Base-by-base conservation (phyloP, 2,329 filamentous ascomycete genomes). In the Pseudogymnoascus verrucosus region DNA sequence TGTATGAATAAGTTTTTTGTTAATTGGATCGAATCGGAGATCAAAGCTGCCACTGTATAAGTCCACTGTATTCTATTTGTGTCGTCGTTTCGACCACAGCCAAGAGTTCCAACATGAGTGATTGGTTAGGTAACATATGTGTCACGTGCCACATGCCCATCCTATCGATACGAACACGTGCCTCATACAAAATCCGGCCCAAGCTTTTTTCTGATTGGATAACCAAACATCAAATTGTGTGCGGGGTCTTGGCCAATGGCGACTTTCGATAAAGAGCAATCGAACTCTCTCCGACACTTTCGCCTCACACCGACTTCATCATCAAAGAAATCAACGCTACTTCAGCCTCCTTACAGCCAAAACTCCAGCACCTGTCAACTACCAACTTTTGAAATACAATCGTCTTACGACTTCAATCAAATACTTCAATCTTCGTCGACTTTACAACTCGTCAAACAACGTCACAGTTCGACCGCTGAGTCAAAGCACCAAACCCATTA, bases 121-220 rank as follows among this genome's bases (percentile, higher is more conserved):
- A 57, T 57, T 57, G 51, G 34, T 57, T 57, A n/a, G 51, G 51
- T 34, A 57, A 34, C 10, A 31, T 5, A 14, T 7, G 88, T 12
- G 88, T 89, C 61, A 57, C 51, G 51, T 57, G 51, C 26, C 51
- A 34, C 14, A 19, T 57, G 16, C 51, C 12, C 2, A 14, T 31
- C 51, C 79, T 82, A 69, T 77, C 81, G 66, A 76, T 80, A 14
- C 63, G 67, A 54, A 75, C 76, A 57, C 51, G 28, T 57, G 51
- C 28, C n/a, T 34, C 28, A 12, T 16, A 57, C 28, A 57, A 57
- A 57, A 57, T 31, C 51, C 2, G 5, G 10, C n/a, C 51, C 51
- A 57, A 57, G 51, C 51, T 19, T 21, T 34, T 57, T 57, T 57
- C 51, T 34, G 28, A 57, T 57, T 57, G 51, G 51, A 34, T 14